phyloP scores from a whole-genome alignment of 768 basidiomycete genomes.

The Mycena crocata region DNA sequence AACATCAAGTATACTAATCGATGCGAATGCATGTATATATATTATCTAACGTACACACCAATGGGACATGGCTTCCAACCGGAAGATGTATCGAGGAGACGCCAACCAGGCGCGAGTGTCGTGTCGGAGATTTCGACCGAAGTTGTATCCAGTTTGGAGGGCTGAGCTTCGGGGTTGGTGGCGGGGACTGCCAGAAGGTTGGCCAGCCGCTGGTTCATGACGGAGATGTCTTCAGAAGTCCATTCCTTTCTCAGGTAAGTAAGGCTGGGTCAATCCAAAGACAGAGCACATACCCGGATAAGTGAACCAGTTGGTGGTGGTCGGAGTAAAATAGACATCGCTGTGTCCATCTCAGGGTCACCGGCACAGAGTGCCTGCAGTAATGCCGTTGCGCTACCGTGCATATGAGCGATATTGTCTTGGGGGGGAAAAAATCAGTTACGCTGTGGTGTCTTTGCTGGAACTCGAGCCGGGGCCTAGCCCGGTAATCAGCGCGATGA shows the following conservation, averaged over 20 bases:
- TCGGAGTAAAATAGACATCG: conserved; percentile 38
- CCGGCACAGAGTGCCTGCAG: conserved; percentile 54
- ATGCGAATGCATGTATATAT: conserved; percentile 5
- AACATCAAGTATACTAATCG: neutral
- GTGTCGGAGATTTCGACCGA: conserved; percentile 2
- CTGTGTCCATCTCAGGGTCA: conserved; percentile 47
- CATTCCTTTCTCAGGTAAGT: conserved; percentile 53
- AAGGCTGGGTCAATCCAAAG: neutral
- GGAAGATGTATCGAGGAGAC: conserved; percentile 51
- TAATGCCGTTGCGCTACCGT: conserved; percentile 42
- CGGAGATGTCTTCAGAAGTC: conserved; percentile 59
- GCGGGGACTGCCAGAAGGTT: conserved; percentile 42
- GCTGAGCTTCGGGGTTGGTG: neutral
- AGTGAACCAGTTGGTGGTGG: conserved; percentile 29
- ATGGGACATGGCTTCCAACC: conserved; percentile 78
- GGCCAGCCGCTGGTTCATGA: conserved; percentile 68
- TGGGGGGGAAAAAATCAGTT: neutral
- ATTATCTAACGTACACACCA: conserved; percentile 58
- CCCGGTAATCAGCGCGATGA: conserved; percentile 59
- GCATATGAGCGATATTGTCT: conserved; percentile 7
- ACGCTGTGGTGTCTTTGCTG: conserved; percentile 48
- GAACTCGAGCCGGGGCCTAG: conserved; percentile 53
- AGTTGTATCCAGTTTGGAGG: neutral
- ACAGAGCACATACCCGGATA: conserved; percentile 33
- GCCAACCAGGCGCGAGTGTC: conserved; percentile 63